Percentiles rank a stretch among this genome's conserved stretches.
phyloP scores from a whole-genome alignment of 2,329 filamentous ascomycete species.

The Claviceps monticola region DNA sequence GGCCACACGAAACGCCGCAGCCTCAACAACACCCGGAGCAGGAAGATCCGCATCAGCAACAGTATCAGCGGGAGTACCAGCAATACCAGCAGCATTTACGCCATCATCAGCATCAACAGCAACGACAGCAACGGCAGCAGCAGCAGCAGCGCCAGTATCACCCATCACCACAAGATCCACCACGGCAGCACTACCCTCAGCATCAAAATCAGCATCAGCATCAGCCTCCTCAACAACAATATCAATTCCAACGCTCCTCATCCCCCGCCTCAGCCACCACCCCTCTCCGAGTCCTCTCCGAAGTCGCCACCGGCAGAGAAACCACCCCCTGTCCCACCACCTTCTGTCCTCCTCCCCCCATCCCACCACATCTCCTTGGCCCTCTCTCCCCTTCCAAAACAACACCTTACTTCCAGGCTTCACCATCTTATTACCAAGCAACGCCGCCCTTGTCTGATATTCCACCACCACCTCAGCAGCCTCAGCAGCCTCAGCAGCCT shows the following conservation, averaged over 20 bases:
- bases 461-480: neutral
- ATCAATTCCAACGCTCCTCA: constrained; percentile 5
- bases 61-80: neutral
- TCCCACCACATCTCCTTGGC: constrained; percentile 5
- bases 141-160: neutral
- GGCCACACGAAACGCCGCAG: neutral
- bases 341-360: constrained; percentile 9
- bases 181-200: neutral
- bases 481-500: neutral
- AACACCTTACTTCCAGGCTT: neutral
- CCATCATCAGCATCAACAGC: neutral
- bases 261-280: constrained; percentile 27
- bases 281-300: constrained; percentile 41
- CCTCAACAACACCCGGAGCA: neutral
- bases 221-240: constrained; percentile 1
- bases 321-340: constrained; percentile 9
- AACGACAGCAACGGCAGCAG: neutral
- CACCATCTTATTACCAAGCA: neutral
- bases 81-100: neutral
- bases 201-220: neutral
- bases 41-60: too few relatives aligned
- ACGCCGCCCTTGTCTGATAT: neutral
- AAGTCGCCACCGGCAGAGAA: constrained; percentile 37
- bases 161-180: neutral
- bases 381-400: neutral